phyloP scores from a whole-genome alignment of 108 stramenopile genomes.

The Cyclotella baltica region DNA sequence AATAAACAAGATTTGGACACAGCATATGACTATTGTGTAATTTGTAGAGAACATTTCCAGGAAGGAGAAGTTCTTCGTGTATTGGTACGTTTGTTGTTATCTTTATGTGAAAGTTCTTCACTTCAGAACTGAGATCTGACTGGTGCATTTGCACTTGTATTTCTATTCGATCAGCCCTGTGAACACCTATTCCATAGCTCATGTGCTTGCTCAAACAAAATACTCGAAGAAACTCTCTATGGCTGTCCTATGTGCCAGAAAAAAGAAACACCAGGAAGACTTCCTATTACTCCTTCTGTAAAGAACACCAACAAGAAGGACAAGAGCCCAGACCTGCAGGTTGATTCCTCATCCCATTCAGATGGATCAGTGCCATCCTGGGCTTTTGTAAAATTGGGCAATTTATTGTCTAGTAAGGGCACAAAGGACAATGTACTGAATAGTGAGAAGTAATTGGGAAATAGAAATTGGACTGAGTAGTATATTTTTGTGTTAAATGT shows the following conservation, averaged over 20 bases:
- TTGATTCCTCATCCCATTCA: slow-evolving; percentile 17
- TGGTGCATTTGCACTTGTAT: not conserved
- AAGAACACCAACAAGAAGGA: not conserved
- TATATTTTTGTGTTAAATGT: no score
- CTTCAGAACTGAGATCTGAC: not conserved
- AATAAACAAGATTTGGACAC: slow-evolving; percentile 1
- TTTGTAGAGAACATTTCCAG: slow-evolving; percentile 74
- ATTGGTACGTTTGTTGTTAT: slow-evolving; percentile 27
- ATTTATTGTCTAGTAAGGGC: slow-evolving; percentile 11
- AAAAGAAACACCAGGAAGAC: slow-evolving; percentile 28
- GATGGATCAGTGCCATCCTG: slow-evolving; percentile 72
- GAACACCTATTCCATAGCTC: slow-evolving; percentile 83
- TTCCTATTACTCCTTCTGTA: not conserved
- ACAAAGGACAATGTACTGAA: not conserved
- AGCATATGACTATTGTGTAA: slow-evolving; percentile 66
- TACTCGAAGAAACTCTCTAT: slow-evolving; percentile 58
- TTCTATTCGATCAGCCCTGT: slow-evolving; percentile 58
- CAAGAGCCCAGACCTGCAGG: not conserved
- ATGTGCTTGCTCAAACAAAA: slow-evolving; percentile 81
- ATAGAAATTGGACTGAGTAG: no score
- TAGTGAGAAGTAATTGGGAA: not conserved
- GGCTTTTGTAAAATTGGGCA: slow-evolving; percentile 63
- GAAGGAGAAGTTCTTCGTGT: slow-evolving; percentile 84
- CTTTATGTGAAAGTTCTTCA: not conserved
- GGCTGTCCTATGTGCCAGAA: slow-evolving; percentile 83